Evolutionary conservation across 73 alveolate species (phyloP), one percentile per base, ranked within the genome.

Genomic region (Paramecium sexaurelia): DNA sequence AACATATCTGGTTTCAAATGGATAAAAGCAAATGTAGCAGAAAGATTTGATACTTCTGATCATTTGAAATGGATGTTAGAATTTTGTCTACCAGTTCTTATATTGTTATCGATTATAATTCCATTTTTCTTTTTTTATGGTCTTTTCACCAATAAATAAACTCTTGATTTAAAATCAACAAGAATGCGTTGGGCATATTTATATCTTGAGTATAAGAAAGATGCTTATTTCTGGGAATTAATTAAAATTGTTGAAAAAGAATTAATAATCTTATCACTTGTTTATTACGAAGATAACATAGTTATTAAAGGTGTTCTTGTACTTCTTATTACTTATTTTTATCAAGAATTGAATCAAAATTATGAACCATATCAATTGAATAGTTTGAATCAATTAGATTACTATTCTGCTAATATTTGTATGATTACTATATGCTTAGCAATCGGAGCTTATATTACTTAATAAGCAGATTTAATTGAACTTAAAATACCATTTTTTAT

Each of bases 161-260:
- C 2, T 13, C 61, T 71, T 3, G 6, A 10, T 33, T 29, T 24
- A 51, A 73, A 33, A 35, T n/a, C 32, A 15, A 22, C 29, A 7
- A 73, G 26, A 73, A 27, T 35, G 61, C 19, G 35, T 32, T 73
- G 39, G 45, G 87, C 37, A 9, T 73, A 73, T 73, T 7, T 73
- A 20, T 32, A 73, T 5, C 5, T n/a, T 73, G 87, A 73, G 24
- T 73, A 73, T n/a, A 35, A 29, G 19, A 13, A 33, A 13, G 29
- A 36, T 2, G 87, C 57, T 13, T 73, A 73, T 13, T 73, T 73
- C 29, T 73, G 87, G 87, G 87, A 73, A 37, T 35, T 73, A n/a
- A 10, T 73, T 32, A 73, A 73, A 73, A 32, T 73, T 1, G 6
- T 32, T 13, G 19, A 32, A 73, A 73, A 37, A 73, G 87, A 73